Base-by-base conservation (phyloP, 805 yeast genomes). In the Yamadazyma scolyti region DNA sequence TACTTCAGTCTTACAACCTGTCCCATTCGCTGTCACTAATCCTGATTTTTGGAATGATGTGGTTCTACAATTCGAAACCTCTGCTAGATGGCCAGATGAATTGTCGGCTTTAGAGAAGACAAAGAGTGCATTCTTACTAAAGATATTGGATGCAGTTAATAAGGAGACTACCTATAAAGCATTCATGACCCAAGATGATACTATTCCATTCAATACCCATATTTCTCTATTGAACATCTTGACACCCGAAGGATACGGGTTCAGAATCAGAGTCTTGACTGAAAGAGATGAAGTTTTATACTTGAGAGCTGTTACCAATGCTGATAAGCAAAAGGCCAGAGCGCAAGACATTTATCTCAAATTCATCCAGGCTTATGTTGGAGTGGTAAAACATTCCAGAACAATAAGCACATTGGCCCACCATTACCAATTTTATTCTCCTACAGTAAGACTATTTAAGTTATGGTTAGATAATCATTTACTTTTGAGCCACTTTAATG, bases 31-130 rank as follows among this genome's bases (percentile, higher is more conserved):
- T 6, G 66, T 70, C 18, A 69, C 84, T 2, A 78, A 73, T 44
- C 88, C 87, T 4, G 85, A 82, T 48, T 84, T 82, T 50, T 77
- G 86, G 66, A 85, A 82, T 46, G 89, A 84, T 25, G 79, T 81
- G 10, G 70, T 93, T 7, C 53, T 93, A 21, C 95, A 89, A 56
- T 86, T 93, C 55, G 98, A 93, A 60, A 67, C 84, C 3, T 85
- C 96, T 2, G 71, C 75, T n/a, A 78, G 79, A 54, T 93, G 99
- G 99, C 99, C 99, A 2, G 95, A 85, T 56, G 96, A 93, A 53
- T 54, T 87, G 5, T 61, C 69, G 23, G 88, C 96, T 2, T 61
- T 88, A 33, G 97, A 93, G 54, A 80, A 82, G 48, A 82, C 95
- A 10, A 93, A 93, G 51, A 76, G 94, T 19, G 97, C 97, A 6